Percentiles rank a stretch among this genome's conserved stretches.
These are phyloP conservation scores for Dothistroma septosporum DNA, from an alignment of 2,329 filamentous ascomycete species.

Conservation along the genomic window DNA sequence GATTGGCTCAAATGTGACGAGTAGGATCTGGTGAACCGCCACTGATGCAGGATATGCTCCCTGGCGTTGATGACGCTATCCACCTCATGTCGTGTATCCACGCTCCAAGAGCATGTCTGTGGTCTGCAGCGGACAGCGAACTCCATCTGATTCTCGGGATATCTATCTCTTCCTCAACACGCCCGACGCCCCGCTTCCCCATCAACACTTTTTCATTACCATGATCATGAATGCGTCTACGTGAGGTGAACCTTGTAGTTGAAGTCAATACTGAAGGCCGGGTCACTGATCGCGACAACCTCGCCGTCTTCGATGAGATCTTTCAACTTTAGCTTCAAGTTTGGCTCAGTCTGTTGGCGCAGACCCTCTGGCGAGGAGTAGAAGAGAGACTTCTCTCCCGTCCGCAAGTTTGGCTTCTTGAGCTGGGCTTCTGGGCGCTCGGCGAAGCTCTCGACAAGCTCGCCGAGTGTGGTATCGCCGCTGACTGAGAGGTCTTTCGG, in stretches of 20 bases:
- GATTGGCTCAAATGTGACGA: too few relatives aligned
- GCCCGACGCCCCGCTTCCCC: background rate
- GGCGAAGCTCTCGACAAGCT: slow-evolving; percentile 80
- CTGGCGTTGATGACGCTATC: too few relatives aligned
- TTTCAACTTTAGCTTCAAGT: slow-evolving; percentile 70
- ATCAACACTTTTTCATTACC: background rate
- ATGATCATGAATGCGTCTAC: background rate
- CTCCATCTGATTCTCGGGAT: background rate
- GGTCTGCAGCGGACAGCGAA: too few relatives aligned
- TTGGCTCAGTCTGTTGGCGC: slow-evolving; percentile 77
- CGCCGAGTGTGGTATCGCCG: slow-evolving; percentile 67
- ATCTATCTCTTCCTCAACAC: background rate
- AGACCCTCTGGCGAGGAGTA: slow-evolving; percentile 79
- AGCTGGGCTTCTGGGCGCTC: slow-evolving; percentile 84
- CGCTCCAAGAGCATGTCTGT: too few relatives aligned
- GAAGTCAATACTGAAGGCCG: slow-evolving; percentile 70
- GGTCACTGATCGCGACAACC: slow-evolving; percentile 87
- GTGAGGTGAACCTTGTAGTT: slow-evolving; percentile 50
- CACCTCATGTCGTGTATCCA: too few relatives aligned
- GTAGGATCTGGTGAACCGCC: too few relatives aligned
- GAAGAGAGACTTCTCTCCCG: slow-evolving; percentile 79
- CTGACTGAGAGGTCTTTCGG: slow-evolving; percentile 72
- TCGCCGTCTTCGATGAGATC: slow-evolving; percentile 78
- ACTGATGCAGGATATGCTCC: too few relatives aligned
- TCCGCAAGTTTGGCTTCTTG: slow-evolving; percentile 84